Evolutionary conservation across 2,329 filamentous ascomycete genomes (phyloP).

Genomic region (Penicillium vulpinum): DNA sequence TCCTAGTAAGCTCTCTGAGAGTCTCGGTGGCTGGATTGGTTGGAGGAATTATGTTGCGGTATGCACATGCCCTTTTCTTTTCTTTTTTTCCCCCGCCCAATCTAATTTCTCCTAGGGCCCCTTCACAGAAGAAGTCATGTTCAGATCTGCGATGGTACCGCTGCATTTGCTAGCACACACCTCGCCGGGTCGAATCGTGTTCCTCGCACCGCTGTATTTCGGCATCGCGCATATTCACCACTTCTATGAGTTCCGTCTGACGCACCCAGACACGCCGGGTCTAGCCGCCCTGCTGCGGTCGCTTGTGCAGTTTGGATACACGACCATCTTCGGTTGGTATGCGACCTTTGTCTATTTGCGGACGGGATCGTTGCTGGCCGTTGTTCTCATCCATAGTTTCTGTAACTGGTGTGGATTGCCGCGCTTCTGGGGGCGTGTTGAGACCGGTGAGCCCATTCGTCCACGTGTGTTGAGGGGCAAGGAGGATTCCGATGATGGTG

Average conservation of each 20-base stretch:
- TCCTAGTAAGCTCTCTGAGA: conserved; percentile 56
- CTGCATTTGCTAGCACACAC: conserved; percentile 72
- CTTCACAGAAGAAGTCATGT: conserved; percentile 89
- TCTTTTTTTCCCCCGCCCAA: neutral
- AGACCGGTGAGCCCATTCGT: conserved; percentile 49
- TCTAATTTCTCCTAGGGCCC: conserved; percentile 62
- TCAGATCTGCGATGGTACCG: conserved; percentile 82
- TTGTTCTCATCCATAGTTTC: conserved; percentile 76
- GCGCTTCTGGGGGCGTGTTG: conserved; percentile 76
- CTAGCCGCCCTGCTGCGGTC: conserved; percentile 67
- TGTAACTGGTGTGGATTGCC: conserved; percentile 93
- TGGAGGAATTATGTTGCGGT: conserved; percentile 88
- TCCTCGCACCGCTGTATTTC: conserved; percentile 84
- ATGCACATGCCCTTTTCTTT: conserved; percentile 38
- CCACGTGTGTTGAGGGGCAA: conserved; percentile 41
- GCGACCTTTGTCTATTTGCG: conserved; percentile 85
- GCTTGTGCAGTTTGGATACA: conserved; percentile 83
- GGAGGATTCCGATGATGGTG: conserved; percentile 34
- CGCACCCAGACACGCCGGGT: conserved; percentile 69
- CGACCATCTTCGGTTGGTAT: conserved; percentile 89
- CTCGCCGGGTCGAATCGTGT: conserved; percentile 62
- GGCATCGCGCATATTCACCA: conserved; percentile 93
- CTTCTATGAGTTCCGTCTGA: conserved; percentile 88
- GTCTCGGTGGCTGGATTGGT: conserved; percentile 71
- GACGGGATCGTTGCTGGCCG: conserved; percentile 76